Conservation (phyloP, 148 eudicot species). For the Cornus controversa region DNA sequence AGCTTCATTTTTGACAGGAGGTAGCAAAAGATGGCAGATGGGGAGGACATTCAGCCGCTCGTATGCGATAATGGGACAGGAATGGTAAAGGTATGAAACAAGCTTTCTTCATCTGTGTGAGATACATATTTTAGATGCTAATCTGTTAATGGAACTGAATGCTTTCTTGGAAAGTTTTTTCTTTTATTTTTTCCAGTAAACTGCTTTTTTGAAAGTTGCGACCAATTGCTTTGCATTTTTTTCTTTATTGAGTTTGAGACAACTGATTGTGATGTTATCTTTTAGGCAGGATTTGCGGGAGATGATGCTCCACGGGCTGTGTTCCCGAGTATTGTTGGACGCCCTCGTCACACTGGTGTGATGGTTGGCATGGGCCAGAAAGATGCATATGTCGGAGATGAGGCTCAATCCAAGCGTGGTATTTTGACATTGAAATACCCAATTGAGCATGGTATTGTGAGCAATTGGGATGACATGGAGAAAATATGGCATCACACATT, state of each 20-base stretch:
- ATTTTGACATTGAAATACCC: constrained; percentile 79
- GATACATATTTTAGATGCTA: background rate
- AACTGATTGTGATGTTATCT: constrained; percentile 4
- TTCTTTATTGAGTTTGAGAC: background rate
- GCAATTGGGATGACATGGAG: constrained; percentile 97
- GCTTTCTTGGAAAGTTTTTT: background rate
- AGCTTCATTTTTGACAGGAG: constrained; percentile 22
- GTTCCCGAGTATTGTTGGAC: constrained; percentile 85
- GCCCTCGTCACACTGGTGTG: constrained; percentile 89
- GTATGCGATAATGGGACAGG: constrained; percentile 87
- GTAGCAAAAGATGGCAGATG: constrained; percentile 60
- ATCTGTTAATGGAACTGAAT: background rate
- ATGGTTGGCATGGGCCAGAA: constrained; percentile 96
- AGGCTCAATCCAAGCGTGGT: constrained; percentile 91
- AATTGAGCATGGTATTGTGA: constrained; percentile 90
- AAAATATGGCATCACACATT: constrained; percentile 92
- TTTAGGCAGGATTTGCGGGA: constrained; percentile 95
- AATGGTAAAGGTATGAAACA: constrained; percentile 67
- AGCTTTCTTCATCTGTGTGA: background rate
- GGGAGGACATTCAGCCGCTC: constrained; percentile 81
- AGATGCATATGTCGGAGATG: constrained; percentile 87
- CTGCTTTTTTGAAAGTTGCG: background rate
- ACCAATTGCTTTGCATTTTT: background rate
- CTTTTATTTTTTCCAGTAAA: too few species aligned
- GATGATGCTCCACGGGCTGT: constrained; percentile 93